Evolutionary conservation across 352 stramenopile genomes (phyloP), one percentile per base, ranked within the genome.

Genomic region (Globisporangium emineosum): DNA sequence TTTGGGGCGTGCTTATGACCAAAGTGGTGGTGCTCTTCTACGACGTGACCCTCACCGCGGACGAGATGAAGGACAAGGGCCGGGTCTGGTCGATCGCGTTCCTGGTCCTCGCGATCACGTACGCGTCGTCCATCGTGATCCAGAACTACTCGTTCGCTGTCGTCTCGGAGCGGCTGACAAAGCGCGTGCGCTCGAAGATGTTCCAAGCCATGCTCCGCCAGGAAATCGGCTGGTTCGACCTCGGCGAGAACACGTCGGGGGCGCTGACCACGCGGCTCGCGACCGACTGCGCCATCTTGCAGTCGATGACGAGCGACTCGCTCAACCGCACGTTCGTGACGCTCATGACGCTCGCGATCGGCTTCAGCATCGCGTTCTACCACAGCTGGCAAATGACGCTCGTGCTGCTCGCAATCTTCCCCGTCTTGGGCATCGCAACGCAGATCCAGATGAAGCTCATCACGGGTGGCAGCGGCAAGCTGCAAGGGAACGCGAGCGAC

Each of bases 141-240:
- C 70, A 88, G 53, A 56, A 83, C 53, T 89, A 86, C 45, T 69
- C 72, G n/a, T 91, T 92, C 33, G 71, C 60, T 0, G 69, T 87
- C 5, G 74, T 77, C 12, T 76, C 77, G 9, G 70, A 82, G 56
- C 62, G 68, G 0, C 66, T 93, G 30, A 75, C 81, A 15, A 62
- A 63, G 47, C 76, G 79, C 0, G 64, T 94, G 0, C 78, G 83
- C 17, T 52, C 56, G 0, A 40, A 57, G 3, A 70, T 72, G 13
- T 93, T 88, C 52, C 27, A 61, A 7, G 66, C 74, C 5, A 93
- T 94, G 70, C 68, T 96, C 23, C 62, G 62, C 2, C 86, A 92
- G 57, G 83, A 95, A 42, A 66, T 93, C 35, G 83, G 70, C 4
- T 95, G 81, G 78, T 93, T 91, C 54, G 86, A 94, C 51, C 40